Percentiles rank a stretch among this genome's conserved stretches.
Conservation (phyloP, 208 protist species). For the Acanthamoeba lenticulata region DNA sequence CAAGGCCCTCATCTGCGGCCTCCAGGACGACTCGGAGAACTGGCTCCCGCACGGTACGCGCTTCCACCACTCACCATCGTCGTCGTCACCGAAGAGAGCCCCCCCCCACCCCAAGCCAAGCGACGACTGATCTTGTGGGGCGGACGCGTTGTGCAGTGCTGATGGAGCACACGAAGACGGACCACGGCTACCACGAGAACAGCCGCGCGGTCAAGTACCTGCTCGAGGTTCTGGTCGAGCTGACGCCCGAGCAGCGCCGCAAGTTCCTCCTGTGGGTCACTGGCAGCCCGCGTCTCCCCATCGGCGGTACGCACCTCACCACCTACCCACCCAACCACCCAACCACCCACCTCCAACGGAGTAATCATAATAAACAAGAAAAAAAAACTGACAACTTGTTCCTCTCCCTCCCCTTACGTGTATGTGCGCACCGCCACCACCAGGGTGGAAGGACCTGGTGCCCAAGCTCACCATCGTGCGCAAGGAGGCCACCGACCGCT, state of each 20-base stretch:
- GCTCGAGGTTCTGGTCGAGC: conserved; percentile 78
- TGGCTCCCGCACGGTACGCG: conserved; percentile 2
- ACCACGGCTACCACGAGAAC: conserved; percentile 76
- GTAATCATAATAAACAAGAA: no score
- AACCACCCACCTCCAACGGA: neutral
- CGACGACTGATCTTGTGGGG: neutral
- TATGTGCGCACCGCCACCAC: no score
- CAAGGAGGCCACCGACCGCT: conserved; percentile 29
- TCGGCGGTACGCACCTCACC: conserved; percentile 75
- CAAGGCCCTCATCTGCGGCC: conserved; percentile 75
- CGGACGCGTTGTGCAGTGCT: neutral
- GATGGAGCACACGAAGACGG: conserved; percentile 67
- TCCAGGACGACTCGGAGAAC: conserved; percentile 32
- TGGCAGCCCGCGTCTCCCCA: conserved; percentile 82
- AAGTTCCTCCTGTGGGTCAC: conserved; percentile 85
- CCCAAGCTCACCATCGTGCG: conserved; percentile 81
- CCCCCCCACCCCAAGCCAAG: no score
- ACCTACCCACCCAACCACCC: neutral
- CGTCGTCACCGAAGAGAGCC: no score
- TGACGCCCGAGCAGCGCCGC: conserved; percentile 73
- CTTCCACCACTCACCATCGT: neutral
- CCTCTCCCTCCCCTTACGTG: neutral
- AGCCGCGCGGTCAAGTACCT: conserved; percentile 79
- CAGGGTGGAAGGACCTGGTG: conserved; percentile 69
- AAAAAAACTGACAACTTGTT: no score